Conservation (phyloP, 2,329 filamentous ascomycete genomes). For the Immersiporthe knoxdaviesiana region DNA sequence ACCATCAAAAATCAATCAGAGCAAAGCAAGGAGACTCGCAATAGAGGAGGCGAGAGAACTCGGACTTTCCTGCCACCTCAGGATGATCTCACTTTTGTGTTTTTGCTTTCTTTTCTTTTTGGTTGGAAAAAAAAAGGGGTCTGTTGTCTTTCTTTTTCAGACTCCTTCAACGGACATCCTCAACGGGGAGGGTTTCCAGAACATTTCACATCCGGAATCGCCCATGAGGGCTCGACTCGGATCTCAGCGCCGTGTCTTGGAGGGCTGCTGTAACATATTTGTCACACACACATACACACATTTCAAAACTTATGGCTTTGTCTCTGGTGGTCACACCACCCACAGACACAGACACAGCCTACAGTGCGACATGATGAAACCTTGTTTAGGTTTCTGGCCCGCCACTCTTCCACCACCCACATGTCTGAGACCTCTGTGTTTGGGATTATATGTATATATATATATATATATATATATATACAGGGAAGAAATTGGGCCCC, state of each 20-base stretch:
- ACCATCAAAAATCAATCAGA: too few species aligned
- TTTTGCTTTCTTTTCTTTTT: not conserved
- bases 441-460: too few species aligned
- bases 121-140: too few species aligned
- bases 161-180: not conserved
- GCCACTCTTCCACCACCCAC: not conserved
- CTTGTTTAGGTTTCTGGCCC: not conserved
- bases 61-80: not conserved
- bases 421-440: conserved; percentile 9
- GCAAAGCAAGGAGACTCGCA: conserved; percentile 4
- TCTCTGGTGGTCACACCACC: not conserved
- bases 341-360: not conserved
- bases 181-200: not conserved
- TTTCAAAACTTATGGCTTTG: not conserved
- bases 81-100: conserved; percentile 2
- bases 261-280: not conserved
- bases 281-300: not conserved
- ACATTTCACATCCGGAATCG: not conserved
- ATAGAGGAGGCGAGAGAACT: not conserved
- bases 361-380: not conserved
- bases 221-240: not conserved
- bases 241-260: conserved; percentile 1
- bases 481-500: not conserved
- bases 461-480: too few species aligned
- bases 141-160: not conserved